Conservation (phyloP, 257 asterid species). For the Asclepias syriaca region DNA sequence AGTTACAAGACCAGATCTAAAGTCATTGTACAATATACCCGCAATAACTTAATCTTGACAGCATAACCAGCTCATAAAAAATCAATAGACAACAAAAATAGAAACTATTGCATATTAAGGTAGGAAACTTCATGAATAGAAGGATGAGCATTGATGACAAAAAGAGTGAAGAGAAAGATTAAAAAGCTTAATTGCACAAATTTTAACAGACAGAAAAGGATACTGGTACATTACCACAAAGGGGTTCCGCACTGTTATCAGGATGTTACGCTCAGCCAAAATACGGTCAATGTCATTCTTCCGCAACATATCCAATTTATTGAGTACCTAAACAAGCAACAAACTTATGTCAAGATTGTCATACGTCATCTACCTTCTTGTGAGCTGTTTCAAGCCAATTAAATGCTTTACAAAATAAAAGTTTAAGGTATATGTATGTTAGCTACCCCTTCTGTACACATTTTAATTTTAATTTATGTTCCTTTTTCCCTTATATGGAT, state of each 20-base stretch:
- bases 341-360: conserved; percentile 23
- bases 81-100: neutral
- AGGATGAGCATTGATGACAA: neutral
- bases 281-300: conserved; percentile 96
- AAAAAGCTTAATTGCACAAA: conserved; percentile 17
- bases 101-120: neutral
- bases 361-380: neutral
- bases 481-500: neutral
- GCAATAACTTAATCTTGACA: neutral
- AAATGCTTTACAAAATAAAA: neutral
- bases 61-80: neutral
- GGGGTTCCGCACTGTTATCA: conserved; percentile 90
- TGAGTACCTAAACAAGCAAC: conserved; percentile 65
- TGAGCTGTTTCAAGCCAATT: neutral
- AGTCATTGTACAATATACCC: neutral
- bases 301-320: conserved; percentile 83
- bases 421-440: neutral
- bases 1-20: conserved; percentile 10
- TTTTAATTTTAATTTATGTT: neutral
- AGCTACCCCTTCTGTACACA: conserved; percentile 2
- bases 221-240: conserved; percentile 65
- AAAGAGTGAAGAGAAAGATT: conserved; percentile 1
- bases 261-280: conserved; percentile 91
- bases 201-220: conserved; percentile 5
- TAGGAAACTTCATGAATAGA: neutral